Evolutionary conservation across 805 yeast genomes (phyloP), one percentile per base, ranked within the genome.

Genomic region (Lachancea mirantina): DNA sequence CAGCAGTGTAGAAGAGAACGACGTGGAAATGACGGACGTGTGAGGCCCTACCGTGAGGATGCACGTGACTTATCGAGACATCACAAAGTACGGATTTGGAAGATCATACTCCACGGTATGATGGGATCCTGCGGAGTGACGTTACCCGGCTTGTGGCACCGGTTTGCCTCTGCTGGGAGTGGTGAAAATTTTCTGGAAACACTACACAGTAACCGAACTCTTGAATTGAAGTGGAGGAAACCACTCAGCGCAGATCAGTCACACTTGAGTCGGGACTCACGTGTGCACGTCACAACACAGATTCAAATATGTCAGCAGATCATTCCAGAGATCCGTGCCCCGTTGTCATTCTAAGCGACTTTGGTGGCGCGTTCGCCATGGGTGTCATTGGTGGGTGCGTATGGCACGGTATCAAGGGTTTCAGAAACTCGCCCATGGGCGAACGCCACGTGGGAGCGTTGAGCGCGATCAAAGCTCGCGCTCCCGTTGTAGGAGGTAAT

Each of bases 301-400:
- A 9, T 30, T 13, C 17, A 28, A 18, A 30, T 19, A 80, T 82
- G 88, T 81, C 94, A 28, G 95, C 95, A 35, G 98, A 92, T 67
- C 97, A 92, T 64, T 77, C 95, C 26, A 84, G 97, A 76, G 99
- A 92, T 61, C 99, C 99, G 50, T 92, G 99, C 67, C 99, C 99
- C 36, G 73, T 89, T 46, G 96, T 92, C 38, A 85, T 92, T 46
- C 67, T 92, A 46, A 89, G 80, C 64, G 99, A 92, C 68, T 92
- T 92, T 52, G 99, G 99, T 57, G 97, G 96, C 61, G 97, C 98
- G 37, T 92, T 88, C 55, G 79, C 97, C 54, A 89, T 92, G 97
- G 99, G 99, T 66, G 96, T 77, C 49, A 83, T 92, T 54, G 98
- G 98, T 68, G 99, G 99, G 46, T 78, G 89, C 50, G 78, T 92